Conservation (phyloP, 2,329 filamentous ascomycete species). For the Talaromyces verruculosus region DNA sequence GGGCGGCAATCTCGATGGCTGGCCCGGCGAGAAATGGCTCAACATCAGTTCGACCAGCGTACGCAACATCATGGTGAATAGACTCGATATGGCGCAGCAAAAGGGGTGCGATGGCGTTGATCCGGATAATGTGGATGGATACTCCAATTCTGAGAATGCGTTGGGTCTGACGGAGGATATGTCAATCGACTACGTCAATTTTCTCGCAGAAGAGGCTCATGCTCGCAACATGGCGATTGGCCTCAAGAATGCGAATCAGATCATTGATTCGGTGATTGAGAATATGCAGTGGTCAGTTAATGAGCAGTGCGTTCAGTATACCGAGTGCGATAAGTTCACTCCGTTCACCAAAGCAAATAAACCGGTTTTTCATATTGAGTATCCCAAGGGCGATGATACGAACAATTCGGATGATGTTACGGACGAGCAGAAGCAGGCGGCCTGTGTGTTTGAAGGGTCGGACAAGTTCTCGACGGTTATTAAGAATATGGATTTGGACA, state of each 20-base stretch:
- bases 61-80: constrained; percentile 62
- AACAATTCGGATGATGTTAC: constrained; percentile 39
- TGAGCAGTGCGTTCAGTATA: constrained; percentile 64
- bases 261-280: constrained; percentile 54
- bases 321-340: constrained; percentile 60
- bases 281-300: constrained; percentile 67
- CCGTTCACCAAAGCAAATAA: constrained; percentile 61
- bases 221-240: constrained; percentile 60
- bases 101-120: constrained; percentile 70
- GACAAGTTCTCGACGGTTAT: constrained; percentile 62
- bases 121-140: constrained; percentile 70
- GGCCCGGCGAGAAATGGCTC: constrained; percentile 68
- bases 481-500: constrained; percentile 64
- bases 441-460: constrained; percentile 52
- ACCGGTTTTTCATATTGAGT: constrained; percentile 73
- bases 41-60: constrained; percentile 59
- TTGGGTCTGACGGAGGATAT: constrained; percentile 54
- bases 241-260: constrained; percentile 66
- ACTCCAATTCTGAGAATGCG: constrained; percentile 63
- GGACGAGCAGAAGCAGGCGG: constrained; percentile 35
- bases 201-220: constrained; percentile 57
- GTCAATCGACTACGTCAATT: constrained; percentile 59
- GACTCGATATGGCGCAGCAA: constrained; percentile 58
- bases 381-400: constrained; percentile 54
- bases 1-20: constrained; percentile 61